Evolutionary conservation across 1,139 yeast species (phyloP), one percentile per base, ranked within the genome.

Genomic region (Hansenula sp.): DNA sequence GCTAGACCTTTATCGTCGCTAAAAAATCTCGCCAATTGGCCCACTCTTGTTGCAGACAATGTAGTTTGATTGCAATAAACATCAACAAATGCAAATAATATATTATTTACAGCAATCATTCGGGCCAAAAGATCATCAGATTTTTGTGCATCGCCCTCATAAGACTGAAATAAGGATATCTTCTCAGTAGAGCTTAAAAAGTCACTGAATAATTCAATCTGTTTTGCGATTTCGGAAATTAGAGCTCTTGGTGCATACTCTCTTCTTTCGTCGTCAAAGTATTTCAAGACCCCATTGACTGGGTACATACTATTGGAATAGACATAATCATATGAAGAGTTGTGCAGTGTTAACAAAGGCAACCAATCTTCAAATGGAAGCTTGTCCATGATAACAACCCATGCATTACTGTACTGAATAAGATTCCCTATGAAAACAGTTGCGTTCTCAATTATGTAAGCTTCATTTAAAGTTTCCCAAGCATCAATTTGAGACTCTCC

Each of bases 301-400:
- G 80, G 76, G 31, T 72, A 67, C 48, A 79, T 63, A 1, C 83
- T 78, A 49, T 74, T 76, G 2, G 88, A 79, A 36, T 71, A 65
- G 3, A 75, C 70, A 52, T 74, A 80, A 54, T 84, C 90, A 59
- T 70, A 81, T 0, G 93, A 84, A 1, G 78, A 75, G 46, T 77
- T 73, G 6, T 70, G 64, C 44, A 81, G 50, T 13, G 61, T 53
- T 10, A 68, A 51, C 16, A 65, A 52, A 1, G 63, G 62, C 13
- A 79, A 52, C 71, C 85, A 74, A 25, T 67, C 63, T 10, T 68
- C 65, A 48, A 74, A 70, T 1, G 68, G 61, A 11, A 82, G 60
- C 15, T 63, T 61, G 6, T 65, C 66, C 32, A 72, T 69, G 11
- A 75, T 70, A 13, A 61, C 55, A 10, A 72, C 74, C 81, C 87